These are phyloP conservation scores for Globisporangium radiosum DNA, from an alignment of 352 stramenopile genomes.

Conservation along the genomic window DNA sequence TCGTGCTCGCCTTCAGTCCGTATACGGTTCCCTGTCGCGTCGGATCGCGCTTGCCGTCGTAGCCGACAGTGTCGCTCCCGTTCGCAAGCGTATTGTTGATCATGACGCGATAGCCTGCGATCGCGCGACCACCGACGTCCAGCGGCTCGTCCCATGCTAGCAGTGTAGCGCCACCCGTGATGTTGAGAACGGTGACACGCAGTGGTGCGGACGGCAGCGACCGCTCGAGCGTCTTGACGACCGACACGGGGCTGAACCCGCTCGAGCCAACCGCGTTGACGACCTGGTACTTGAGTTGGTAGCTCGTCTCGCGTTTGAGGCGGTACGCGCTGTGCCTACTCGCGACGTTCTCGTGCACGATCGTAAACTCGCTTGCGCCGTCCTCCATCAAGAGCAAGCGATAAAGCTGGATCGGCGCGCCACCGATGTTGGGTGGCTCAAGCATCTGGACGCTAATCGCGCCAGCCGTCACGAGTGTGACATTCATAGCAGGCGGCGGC, in stretches of 20 bases:
- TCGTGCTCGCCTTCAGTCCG: conserved; percentile 17
- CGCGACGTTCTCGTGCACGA: conserved; percentile 20
- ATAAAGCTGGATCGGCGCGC: conserved; percentile 35
- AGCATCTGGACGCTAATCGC: conserved; percentile 51
- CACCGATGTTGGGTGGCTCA: conserved; percentile 37
- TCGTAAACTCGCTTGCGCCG: conserved; percentile 14
- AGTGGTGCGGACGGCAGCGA: conserved; percentile 36
- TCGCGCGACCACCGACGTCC: conserved; percentile 36
- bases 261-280: conserved; percentile 43
- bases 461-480: conserved; percentile 34
- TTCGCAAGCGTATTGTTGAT: conserved; percentile 13
- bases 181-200: conserved; percentile 16
- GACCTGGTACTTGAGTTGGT: conserved; percentile 44
- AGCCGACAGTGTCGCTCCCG: conserved; percentile 20
- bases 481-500: conserved; percentile 20
- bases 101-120: conserved; percentile 42
- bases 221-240: conserved; percentile 26
- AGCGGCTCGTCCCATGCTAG: conserved; percentile 47
- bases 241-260: conserved; percentile 17
- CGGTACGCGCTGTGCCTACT: conserved; percentile 25
- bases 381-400: conserved; percentile 27
- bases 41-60: conserved; percentile 31
- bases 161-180: conserved; percentile 34
- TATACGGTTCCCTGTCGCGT: conserved; percentile 20
- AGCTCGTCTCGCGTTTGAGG: conserved; percentile 22